Percentiles rank a stretch among this genome's conserved stretches.
Evolutionary conservation across 441 rosid species (phyloP).

Genomic region (Flueggea neowawraea): DNA sequence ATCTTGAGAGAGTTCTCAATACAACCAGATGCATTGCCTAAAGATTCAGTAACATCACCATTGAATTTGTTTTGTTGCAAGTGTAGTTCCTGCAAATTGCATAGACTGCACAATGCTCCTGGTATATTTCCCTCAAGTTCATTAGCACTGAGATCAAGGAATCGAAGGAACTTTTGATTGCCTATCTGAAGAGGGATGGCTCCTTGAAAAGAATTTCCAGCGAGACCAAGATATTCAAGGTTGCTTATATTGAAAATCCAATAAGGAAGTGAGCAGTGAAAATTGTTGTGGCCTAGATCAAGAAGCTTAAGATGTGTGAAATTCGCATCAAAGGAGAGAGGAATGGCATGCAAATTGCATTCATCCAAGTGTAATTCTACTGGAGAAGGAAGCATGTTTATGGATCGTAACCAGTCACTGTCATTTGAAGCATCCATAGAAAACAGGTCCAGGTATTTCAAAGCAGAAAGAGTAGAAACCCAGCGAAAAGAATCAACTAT

Average conservation of each 20-base stretch:
- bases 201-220: conserved; percentile 4
- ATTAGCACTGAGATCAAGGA: conserved; percentile 15
- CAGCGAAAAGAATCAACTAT: too few species aligned
- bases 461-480: too few species aligned
- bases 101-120: conserved; percentile 15
- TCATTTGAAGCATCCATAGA: too few species aligned
- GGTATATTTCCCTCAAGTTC: conserved; percentile 20
- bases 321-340: conserved; percentile 10
- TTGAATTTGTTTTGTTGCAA: too few species aligned
- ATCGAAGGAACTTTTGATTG: neutral
- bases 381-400: conserved; percentile 26
- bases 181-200: conserved; percentile 21
- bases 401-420: conserved; percentile 1
- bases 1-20: too few species aligned
- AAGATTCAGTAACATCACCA: too few species aligned
- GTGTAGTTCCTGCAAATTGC: neutral
- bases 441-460: too few species aligned
- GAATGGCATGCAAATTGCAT: conserved; percentile 3
- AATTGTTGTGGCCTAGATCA: conserved; percentile 18
- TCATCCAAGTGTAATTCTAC: conserved; percentile 2
- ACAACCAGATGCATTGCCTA: too few species aligned
- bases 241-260: too few species aligned
- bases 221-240: conserved; percentile 4
- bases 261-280: conserved; percentile 20
- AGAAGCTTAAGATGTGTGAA: conserved; percentile 16